Conservation (phyloP, 2,329 filamentous ascomycete genomes). For the Aspergillus sp. region DNA sequence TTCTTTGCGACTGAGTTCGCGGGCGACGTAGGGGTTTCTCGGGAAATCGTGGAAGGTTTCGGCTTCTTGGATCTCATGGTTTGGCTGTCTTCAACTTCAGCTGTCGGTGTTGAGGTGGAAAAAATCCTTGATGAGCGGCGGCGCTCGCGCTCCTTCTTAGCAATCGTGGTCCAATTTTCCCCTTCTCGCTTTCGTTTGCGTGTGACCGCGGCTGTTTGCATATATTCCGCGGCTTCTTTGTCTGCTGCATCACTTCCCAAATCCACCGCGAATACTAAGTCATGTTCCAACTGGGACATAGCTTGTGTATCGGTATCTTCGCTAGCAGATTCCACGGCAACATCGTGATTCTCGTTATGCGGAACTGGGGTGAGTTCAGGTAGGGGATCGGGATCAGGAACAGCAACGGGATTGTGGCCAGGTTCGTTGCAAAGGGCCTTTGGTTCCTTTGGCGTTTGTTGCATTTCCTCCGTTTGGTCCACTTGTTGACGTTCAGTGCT, state of each 20-base stretch:
- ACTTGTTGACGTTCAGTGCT: neutral
- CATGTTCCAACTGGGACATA: conserved; percentile 47
- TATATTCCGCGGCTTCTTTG: conserved; percentile 4
- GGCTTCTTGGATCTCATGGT: conserved; percentile 17
- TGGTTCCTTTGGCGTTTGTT: conserved; percentile 1
- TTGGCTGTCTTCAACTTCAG: conserved; percentile 12
- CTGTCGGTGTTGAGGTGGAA: conserved; percentile 14
- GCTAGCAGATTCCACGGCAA: conserved; percentile 34
- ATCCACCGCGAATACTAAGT: conserved; percentile 42
- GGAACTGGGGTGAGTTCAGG: neutral
- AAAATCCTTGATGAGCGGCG: conserved; percentile 32
- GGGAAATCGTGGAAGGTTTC: conserved; percentile 1
- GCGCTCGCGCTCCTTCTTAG: conserved; percentile 26
- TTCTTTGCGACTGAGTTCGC: conserved; percentile 24
- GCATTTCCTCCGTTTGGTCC: neutral
- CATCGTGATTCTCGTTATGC: conserved; percentile 13
- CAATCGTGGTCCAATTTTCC: conserved; percentile 19
- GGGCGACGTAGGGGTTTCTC: conserved; percentile 16
- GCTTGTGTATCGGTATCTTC: conserved; percentile 46
- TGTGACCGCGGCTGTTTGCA: conserved; percentile 16
- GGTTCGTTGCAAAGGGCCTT: neutral
- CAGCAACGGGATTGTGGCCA: neutral
- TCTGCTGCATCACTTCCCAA: conserved; percentile 16
- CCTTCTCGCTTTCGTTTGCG: conserved; percentile 38
- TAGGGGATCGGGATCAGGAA: neutral